These are phyloP conservation scores for Chlorociboria aeruginascens DNA, from an alignment of 495 filamentous ascomycete species.

Conservation along the genomic window DNA sequence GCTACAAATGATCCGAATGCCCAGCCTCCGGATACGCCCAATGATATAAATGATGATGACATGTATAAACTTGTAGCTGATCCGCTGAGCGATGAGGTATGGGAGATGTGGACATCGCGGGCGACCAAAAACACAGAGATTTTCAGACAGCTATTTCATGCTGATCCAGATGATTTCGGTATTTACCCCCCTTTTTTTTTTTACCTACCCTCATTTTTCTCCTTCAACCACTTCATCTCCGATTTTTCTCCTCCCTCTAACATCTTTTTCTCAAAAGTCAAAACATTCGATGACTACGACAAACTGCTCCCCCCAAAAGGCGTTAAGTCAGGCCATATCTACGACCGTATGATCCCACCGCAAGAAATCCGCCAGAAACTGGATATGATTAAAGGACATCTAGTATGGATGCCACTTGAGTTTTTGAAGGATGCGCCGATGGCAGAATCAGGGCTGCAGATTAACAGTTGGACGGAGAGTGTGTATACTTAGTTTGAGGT, in stretches of 20 bases:
- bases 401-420: slow-evolving; percentile 91
- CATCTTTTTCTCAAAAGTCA: slow-evolving; percentile 32
- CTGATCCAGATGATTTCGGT: slow-evolving; percentile 83
- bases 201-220: neutral
- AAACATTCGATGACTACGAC: slow-evolving; percentile 83
- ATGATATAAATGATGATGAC: slow-evolving; percentile 41
- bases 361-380: slow-evolving; percentile 63
- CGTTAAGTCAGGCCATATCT: slow-evolving; percentile 73
- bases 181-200: slow-evolving; percentile 13
- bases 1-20: slow-evolving; percentile 66
- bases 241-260: no score
- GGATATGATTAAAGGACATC: slow-evolving; percentile 70
- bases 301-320: slow-evolving; percentile 55
- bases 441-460: slow-evolving; percentile 75
- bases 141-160: slow-evolving; percentile 83
- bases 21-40: slow-evolving; percentile 64
- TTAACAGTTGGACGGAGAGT: slow-evolving; percentile 63
- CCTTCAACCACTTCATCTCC: neutral
- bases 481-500: slow-evolving; percentile 35
- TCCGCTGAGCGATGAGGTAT: slow-evolving; percentile 67
- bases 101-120: slow-evolving; percentile 69
- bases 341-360: slow-evolving; percentile 58
- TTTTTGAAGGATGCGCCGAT: slow-evolving; percentile 77
- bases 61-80: slow-evolving; percentile 71
- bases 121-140: slow-evolving; percentile 71